Evolutionary conservation across 306 rosid species (phyloP), one percentile per base, ranked within the genome.

Genomic region (Crataegus laevigata): DNA sequence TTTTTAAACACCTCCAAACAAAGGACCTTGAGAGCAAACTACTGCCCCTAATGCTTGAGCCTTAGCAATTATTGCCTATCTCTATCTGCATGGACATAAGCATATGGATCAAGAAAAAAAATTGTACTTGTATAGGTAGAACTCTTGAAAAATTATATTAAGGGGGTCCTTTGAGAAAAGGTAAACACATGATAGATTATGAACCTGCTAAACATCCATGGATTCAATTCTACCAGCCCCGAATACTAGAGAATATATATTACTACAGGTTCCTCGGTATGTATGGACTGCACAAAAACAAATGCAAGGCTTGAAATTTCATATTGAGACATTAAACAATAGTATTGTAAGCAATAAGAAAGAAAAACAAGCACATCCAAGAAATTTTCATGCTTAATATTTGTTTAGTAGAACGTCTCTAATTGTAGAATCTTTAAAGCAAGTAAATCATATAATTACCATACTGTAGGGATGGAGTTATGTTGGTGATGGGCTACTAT

Each of bases 401-500:
- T 25, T 38, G 50, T 11, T 30, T 65, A 25, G 30, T 42, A 43
- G 36, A 32, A 42, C 13, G 13, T 50, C 79, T 29, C 45, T 57
- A 32, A 13, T 34, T 18, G 64, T 18, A 64, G 26, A 30, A 71
- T 32, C 32, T 43, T 65, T 32, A 28, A 62, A 14, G 40, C 22
- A 13, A 70, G 69, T 77, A 60, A 74, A 74, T 57, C 32, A 75
- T 50, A 43, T 71, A 38, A 75, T 76, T 61, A 51, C 28, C 42
- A 63, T 62, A 67, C 77, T 69, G 67, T 83, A 94, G 96, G 99
- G 99, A 68, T 94, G 99, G 97, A 94, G 97, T 82, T 92, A 94
- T 74, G 99, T 94, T 34, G 99, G 99, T 26, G 99, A 94, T 50
- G 86, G 99, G 80, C 97, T 94, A 79, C 87, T 94, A 82, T 91